Evolutionary conservation across 768 basidiomycete species (phyloP).

Genomic region (Sutorius australiensis): DNA sequence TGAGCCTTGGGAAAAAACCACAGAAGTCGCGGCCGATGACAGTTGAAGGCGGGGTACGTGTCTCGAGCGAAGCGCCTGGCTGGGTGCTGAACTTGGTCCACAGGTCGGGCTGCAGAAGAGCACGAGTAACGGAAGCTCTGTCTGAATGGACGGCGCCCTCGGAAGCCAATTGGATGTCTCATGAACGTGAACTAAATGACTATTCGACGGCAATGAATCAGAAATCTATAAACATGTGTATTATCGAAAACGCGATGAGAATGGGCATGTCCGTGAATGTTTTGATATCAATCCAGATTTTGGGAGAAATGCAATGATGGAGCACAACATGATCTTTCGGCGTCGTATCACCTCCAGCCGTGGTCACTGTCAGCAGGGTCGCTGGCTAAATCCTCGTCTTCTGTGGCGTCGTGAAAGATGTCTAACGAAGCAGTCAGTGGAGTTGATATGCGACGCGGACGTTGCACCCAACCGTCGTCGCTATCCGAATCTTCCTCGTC

Average conservation of each 20-base stretch:
- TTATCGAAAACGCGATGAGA: constrained; percentile 9
- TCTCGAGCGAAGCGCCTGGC: neutral
- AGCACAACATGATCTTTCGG: neutral
- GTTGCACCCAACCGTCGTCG: constrained; percentile 37
- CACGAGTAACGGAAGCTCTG: constrained; percentile 9
- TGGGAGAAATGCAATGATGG: constrained; percentile 18
- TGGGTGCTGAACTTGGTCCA: neutral
- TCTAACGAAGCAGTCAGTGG: constrained; percentile 36
- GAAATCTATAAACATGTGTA: constrained; percentile 17
- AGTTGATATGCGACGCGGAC: neutral
- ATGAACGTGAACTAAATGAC: constrained; percentile 4
- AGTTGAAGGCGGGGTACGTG: constrained; percentile 20
- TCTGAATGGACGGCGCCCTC: neutral
- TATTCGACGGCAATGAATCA: neutral
- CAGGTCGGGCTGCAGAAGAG: constrained; percentile 24
- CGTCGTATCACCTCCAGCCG: constrained; percentile 31
- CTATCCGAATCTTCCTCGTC: constrained; percentile 55
- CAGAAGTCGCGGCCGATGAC: neutral
- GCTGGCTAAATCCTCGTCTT: constrained; percentile 40
- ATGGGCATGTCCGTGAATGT: constrained; percentile 16
- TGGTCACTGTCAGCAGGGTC: constrained; percentile 31
- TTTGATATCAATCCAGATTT: constrained; percentile 18
- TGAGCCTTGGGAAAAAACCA: constrained; percentile 24
- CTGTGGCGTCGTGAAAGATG: constrained; percentile 54
- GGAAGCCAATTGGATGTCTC: neutral